These are phyloP conservation scores for Drosera capensis DNA, from an alignment of 148 eudicot species.

Conservation along the genomic window DNA sequence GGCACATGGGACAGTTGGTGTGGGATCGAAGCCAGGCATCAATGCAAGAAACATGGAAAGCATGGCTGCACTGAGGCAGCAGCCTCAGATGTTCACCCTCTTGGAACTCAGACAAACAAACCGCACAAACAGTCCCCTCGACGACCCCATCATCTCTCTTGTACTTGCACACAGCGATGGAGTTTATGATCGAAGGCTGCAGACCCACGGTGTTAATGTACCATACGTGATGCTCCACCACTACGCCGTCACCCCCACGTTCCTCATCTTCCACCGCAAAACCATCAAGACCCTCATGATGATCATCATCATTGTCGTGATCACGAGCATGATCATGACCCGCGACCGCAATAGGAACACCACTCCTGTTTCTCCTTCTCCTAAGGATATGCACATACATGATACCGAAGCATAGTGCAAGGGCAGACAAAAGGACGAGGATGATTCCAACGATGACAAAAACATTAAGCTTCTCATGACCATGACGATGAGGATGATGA, in stretches of 20 bases:
- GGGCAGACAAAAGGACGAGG: no score
- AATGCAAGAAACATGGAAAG: conserved; percentile 62
- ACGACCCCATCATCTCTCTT: conserved; percentile 26
- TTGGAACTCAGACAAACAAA: conserved; percentile 54
- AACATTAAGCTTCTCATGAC: no score
- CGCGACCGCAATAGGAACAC: no score
- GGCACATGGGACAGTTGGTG: conserved; percentile 64
- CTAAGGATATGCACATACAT: no score
- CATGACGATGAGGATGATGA: no score
- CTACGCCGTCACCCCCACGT: conserved; percentile 16
- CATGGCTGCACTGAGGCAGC: conserved; percentile 56
- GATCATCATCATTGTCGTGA: conserved; percentile 2
- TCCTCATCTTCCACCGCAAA: conserved; percentile 31
- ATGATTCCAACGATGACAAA: no score
- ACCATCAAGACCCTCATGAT: conserved; percentile 10
- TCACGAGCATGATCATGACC: no score
- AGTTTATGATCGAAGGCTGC: conserved; percentile 23
- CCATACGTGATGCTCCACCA: conserved; percentile 52
- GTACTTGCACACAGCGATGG: conserved; percentile 32
- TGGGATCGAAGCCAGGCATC: conserved; percentile 74
- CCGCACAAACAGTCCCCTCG: conserved; percentile 51
- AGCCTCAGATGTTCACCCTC: conserved; percentile 39
- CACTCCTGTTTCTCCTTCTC: no score
- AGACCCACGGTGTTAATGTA: conserved; percentile 51
- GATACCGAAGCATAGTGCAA: no score